Base-by-base conservation (phyloP, 2,329 filamentous ascomycete genomes). In the Clonostachys byssicola region DNA sequence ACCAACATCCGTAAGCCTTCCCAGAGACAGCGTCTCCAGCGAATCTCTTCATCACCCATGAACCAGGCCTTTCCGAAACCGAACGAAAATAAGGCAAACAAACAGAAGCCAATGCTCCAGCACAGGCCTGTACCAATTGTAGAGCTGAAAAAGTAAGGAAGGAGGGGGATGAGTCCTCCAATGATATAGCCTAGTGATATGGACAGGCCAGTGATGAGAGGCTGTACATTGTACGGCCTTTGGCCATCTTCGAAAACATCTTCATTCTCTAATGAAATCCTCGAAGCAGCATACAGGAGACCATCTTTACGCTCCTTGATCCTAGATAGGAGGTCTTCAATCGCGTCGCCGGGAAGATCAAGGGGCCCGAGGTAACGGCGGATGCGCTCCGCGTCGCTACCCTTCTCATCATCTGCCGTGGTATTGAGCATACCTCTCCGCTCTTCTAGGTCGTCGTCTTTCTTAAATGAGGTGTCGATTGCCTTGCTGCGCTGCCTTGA, bases 111-210 rank as follows among this genome's bases (percentile, higher is more conserved):
- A 8, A 80, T 73, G 39, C 78, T 82, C 63, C 75, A 78, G 13
- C 70, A 70, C 30, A 88, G 61, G 1, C 66, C 71, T 6, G 56
- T 45, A 0, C 59, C 63, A 0, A 74, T 65, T 3, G 60, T 65
- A 3, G 52, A 42, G n/a, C 68, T 61, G 46, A 83, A 77, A 49
- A 86, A 77, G 59, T 86, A 86, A 0, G 83, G 83, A 23, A 81
- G 61, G 12, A 86, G 63, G 0, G 83, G 82, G 23, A 86, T 74
- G 48, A 83, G 70, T 0, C 83, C 83, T 6, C 83, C 83, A 3
- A 83, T 61, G 35, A 85, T 72, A 54, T 86, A 87, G 0, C 82
- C 81, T 2, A 78, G 54, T 0, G 81, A 77, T 39, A 86, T 80
- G 1, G 78, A 84, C 10, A 83, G 53, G 3, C 81, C 83, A 0